Evolutionary conservation across 805 yeast genomes (phyloP), one percentile per base, ranked within the genome.

Genomic region (Candida broadrunensis): DNA sequence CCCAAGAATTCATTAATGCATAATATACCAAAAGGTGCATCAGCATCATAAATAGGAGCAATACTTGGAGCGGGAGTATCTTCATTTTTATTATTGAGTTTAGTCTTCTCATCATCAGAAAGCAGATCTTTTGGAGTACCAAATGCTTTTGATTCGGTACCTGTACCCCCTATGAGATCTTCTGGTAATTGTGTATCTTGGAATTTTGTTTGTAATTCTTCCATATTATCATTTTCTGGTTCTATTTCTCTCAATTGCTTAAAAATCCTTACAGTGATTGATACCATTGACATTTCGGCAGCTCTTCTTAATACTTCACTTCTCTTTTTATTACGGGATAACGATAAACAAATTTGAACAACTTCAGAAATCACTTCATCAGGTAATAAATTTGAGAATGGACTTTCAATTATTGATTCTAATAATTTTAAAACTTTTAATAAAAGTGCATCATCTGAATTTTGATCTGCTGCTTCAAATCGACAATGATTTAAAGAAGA

Each of bases 391-490:
- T 71, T 73, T 18, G 91, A 84, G 34, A 82, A 67, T 1, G 75
- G 74, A n/a, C 90, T 79, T 16, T 73, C 70, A 13, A 89, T 73
- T 13, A 90, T 73, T 17, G 48, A 44, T 49, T 88, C 91, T 51
- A 91, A 69, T 19, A 91, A 67, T 33, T 84, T 72, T 46, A 93
- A 76, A 16, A 93, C 95, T 55, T 87, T 87, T 38, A 91, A 72
- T 35, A 93, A 67, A 3, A 93, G 91, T 0, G 95, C 86, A 58
- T 93, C 99, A 64, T 93, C 98, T 33, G 88, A 84, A 26, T 84
- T 77, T 58, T 88, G 95, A 56, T 90, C 97, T 0, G 93, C 85
- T 2, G 96, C 96, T 67, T 93, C 97, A 58, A 93, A 93, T 35
- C 96, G 78, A 63, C 98, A 93, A 58, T 88, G 96, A 1, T 98